Conservation (phyloP, 2,329 filamentous ascomycete genomes). For the Diaporthe sp. region DNA sequence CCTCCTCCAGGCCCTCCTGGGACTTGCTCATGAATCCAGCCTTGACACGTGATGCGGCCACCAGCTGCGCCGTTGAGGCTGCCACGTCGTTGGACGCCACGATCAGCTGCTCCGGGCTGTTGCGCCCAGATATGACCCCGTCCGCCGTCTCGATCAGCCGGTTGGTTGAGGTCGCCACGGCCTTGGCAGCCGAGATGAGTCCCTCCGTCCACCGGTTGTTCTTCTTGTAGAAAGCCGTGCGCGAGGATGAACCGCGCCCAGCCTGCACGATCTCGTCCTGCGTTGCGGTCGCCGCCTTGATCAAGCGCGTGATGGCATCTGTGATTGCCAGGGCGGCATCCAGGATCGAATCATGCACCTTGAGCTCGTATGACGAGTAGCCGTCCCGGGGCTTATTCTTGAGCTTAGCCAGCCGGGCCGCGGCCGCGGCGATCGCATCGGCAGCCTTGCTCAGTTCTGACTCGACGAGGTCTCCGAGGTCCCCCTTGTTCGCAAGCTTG, state of each 20-base stretch:
- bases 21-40: slow-evolving; percentile 98
- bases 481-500: slow-evolving; percentile 84
- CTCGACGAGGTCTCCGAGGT: slow-evolving; percentile 94
- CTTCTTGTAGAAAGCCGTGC: slow-evolving; percentile 99
- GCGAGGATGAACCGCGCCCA: slow-evolving; percentile 86
- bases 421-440: slow-evolving; percentile 93
- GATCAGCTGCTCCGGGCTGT: slow-evolving; percentile 96
- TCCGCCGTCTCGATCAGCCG: slow-evolving; percentile 98
- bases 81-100: slow-evolving; percentile 98
- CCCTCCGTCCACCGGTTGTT: slow-evolving; percentile 99
- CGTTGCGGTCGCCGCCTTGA: slow-evolving; percentile 92
- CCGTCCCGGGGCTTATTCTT: slow-evolving; percentile 97
- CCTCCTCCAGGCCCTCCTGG: slow-evolving; percentile 90
- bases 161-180: slow-evolving; percentile 93
- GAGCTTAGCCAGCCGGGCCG: slow-evolving; percentile 88
- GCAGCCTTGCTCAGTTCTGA: slow-evolving; percentile 92
- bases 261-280: slow-evolving; percentile 98
- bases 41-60: slow-evolving; percentile 95
- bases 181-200: slow-evolving; percentile 96
- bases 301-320: slow-evolving; percentile 91
- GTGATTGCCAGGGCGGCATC: slow-evolving; percentile 95
- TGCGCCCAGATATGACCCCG: slow-evolving; percentile 90
- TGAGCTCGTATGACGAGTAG: slow-evolving; percentile 95
- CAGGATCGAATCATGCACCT: slow-evolving; percentile 94
- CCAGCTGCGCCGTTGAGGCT: slow-evolving; percentile 94